phyloP scores from a whole-genome alignment of 2,329 filamentous ascomycete genomes.

The Didymella glomerata region DNA sequence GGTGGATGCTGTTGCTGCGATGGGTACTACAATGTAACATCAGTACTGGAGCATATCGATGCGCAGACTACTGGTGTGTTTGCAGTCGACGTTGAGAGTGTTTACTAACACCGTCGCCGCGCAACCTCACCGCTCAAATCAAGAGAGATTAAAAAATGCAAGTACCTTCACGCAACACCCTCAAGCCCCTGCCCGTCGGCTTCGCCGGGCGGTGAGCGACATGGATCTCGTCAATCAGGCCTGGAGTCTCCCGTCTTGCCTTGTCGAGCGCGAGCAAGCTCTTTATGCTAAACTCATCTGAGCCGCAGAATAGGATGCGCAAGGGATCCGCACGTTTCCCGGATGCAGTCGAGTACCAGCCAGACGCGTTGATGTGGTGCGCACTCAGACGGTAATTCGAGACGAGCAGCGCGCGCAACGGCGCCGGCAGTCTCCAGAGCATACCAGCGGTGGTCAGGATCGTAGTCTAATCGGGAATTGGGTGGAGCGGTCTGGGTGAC shows the following conservation, averaged over 20 bases:
- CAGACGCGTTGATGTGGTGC: too few relatives aligned
- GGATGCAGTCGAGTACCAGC: background rate
- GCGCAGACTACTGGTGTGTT: too few relatives aligned
- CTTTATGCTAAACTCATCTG: conserved; percentile 85
- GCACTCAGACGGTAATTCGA: background rate
- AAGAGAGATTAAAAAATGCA: too few relatives aligned
- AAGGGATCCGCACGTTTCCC: conserved; percentile 62
- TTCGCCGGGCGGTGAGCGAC: conserved; percentile 86
- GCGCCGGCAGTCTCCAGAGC: conserved; percentile 35
- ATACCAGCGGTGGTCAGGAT: background rate
- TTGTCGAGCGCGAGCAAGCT: conserved; percentile 74
- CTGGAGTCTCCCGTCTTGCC: conserved; percentile 58
- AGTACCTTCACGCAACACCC: conserved; percentile 71
- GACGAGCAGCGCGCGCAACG: conserved; percentile 32
- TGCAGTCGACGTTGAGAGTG: too few relatives aligned
- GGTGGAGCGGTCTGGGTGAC: too few relatives aligned
- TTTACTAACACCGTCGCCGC: too few relatives aligned
- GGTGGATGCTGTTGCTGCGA: conserved; percentile 69
- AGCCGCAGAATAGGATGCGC: conserved; percentile 91
- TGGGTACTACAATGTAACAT: too few relatives aligned
- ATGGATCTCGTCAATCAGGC: conserved; percentile 72
- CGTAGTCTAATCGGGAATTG: too few relatives aligned
- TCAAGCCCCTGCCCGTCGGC: conserved; percentile 76
- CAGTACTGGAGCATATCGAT: too few relatives aligned
- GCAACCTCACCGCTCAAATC: background rate